These are phyloP conservation scores for Vanilla planifolia DNA, from an alignment of 106 monocot species.

Conservation along the genomic window DNA sequence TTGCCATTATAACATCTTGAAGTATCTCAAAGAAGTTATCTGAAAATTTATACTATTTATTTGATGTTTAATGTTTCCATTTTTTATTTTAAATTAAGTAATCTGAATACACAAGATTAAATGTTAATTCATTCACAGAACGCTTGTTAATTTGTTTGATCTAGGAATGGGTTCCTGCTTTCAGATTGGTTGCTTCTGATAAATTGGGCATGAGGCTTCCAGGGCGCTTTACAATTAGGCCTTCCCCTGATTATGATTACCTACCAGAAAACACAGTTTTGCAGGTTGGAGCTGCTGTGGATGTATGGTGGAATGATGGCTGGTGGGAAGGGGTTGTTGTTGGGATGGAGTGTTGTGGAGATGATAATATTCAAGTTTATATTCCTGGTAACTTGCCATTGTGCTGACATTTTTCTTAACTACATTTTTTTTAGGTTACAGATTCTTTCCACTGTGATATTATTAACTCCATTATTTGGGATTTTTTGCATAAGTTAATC, in stretches of 20 bases:
- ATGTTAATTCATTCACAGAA: no score
- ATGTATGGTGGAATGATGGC: constrained; percentile 87
- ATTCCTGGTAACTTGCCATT: constrained; percentile 56
- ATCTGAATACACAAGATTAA: no score
- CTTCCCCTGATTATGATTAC: constrained; percentile 27
- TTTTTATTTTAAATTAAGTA: no score
- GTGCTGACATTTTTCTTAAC: background rate
- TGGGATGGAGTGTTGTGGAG: constrained; percentile 29
- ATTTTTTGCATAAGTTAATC: no score
- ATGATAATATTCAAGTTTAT: constrained; percentile 62
- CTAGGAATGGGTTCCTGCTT: constrained; percentile 80
- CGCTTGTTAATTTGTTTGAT: constrained; percentile 13
- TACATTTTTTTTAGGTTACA: background rate
- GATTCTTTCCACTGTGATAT: background rate
- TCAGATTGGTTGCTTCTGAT: constrained; percentile 55
- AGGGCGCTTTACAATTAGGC: constrained; percentile 64
- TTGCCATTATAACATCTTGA: no score
- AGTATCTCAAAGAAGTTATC: no score
- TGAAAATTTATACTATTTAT: no score
- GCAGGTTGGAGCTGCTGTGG: constrained; percentile 60
- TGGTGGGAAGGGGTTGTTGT: constrained; percentile 96
- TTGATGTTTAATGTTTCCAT: no score
- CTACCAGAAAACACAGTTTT: constrained; percentile 20
- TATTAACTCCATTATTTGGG: background rate
- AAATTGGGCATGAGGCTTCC: constrained; percentile 63